phyloP scores from a whole-genome alignment of 176 grass and related monocot genomes.

The Rhynchospora pubera region DNA sequence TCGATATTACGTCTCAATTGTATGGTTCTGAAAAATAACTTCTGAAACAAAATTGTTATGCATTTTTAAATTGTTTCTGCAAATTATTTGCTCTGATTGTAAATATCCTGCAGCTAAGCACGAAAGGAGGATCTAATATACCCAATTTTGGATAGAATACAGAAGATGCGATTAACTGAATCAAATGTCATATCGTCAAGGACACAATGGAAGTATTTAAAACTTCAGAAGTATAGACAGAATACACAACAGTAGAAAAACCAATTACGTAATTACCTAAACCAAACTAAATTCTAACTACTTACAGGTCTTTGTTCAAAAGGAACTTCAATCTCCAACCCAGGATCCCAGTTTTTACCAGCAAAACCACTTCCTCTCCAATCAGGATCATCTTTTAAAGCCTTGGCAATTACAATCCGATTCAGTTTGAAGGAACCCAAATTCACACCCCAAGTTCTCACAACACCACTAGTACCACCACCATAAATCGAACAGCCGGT shows the following conservation, averaged over 20 bases:
- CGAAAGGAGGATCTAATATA: not conserved
- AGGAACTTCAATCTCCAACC: slow-evolving; percentile 76
- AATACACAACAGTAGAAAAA: not conserved
- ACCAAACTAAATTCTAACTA: not conserved
- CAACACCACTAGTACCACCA: not conserved
- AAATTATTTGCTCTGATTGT: too few relatives aligned
- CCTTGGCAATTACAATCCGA: slow-evolving; percentile 32
- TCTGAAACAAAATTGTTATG: too few relatives aligned
- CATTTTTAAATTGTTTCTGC: too few relatives aligned
- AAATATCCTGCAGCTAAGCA: too few relatives aligned
- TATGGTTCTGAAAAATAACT: too few relatives aligned
- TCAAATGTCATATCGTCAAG: not conserved
- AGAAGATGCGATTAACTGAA: not conserved
- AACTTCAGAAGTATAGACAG: not conserved
- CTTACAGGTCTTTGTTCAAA: slow-evolving; percentile 90
- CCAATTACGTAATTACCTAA: not conserved
- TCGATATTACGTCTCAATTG: too few relatives aligned
- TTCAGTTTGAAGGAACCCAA: slow-evolving; percentile 11
- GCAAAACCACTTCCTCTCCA: slow-evolving; percentile 53
- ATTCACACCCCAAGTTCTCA: not conserved
- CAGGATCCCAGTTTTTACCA: slow-evolving; percentile 68
- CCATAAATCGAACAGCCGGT: not conserved
- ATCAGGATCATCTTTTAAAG: slow-evolving; percentile 61
- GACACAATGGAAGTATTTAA: not conserved
- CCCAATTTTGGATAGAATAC: not conserved